Base-by-base conservation (phyloP, 2,329 filamentous ascomycete genomes). In the Venturia nashicola region DNA sequence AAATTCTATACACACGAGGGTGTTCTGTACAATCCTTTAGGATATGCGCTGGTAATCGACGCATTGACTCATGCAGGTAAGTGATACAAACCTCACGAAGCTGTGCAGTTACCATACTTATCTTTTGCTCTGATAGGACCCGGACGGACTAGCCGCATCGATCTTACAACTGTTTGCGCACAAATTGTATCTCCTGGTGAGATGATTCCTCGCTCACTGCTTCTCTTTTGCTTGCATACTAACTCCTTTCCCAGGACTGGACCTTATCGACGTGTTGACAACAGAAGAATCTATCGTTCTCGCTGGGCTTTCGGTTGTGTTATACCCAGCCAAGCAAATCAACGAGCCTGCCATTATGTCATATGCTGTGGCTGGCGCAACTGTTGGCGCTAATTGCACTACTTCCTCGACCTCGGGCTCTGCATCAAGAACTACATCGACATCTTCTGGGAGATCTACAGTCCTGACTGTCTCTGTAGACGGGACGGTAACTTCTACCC, bases 1-100 rank as follows among this genome's bases (percentile, higher is more conserved):
- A 69, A 71, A 0, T 71, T 82, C 59, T 82, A 81, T 68, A 77
- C 75, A 0, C 81, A 83, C 66, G 80, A 82, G 65, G 77, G 77
- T 3, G 72, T 79, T 42, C 71, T 84, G 51, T 80, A 77, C 67
- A 80, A 82, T 65, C 76, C 79, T 0, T 70, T 83, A 32, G 73
- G 74, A 0, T 78, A 74, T 65, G 73, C 72, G 1, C 68, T 83
- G 54, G 71, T 77, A 1, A 71, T 77, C 11, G 80, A 83, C 70
- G 81, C 80, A 18, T 72, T 84, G 65, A 73, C 68, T 11, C 72
- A 83, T 67, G 73, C 73, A 54, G 80, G 81, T 1, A 46, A 46
- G 43, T 18, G 18, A 18, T 46, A 16, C 43, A 14, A 18, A 2
- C 14, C 14, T 9, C 1, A 16, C 11, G n/a, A 46, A 18, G 3